Evolutionary conservation across 805 yeast species (phyloP).

Genomic region (Yamadazyma philogaea): DNA sequence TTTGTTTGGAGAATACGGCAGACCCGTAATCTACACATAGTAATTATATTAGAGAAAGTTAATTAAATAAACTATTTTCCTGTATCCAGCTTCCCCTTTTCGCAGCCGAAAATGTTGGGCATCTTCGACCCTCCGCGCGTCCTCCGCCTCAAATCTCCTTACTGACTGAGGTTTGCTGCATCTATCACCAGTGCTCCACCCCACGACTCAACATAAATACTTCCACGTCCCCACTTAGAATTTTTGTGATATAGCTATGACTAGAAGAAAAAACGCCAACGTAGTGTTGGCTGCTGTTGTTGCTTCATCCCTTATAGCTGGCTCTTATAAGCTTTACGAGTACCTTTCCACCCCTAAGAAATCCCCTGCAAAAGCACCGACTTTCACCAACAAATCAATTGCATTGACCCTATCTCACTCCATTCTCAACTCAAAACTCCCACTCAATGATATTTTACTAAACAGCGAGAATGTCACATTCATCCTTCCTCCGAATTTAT

Average conservation of each 20-base stretch:
- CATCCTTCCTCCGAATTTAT: slow-evolving; percentile 42
- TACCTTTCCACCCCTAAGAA: slow-evolving; percentile 7
- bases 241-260: slow-evolving; percentile 4
- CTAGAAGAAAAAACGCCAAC: slow-evolving; percentile 23
- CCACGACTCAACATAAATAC: slow-evolving; percentile 3
- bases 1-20: slow-evolving; percentile 8
- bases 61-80: not conserved
- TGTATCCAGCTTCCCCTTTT: not conserved
- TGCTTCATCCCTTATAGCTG: slow-evolving; percentile 33
- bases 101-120: slow-evolving; percentile 5
- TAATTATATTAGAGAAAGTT: not conserved
- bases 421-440: slow-evolving; percentile 34
- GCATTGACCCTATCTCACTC: slow-evolving; percentile 43
- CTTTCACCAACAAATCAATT: slow-evolving; percentile 31
- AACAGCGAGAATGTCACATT: slow-evolving; percentile 40
- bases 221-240: not conserved
- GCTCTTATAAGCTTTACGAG: slow-evolving; percentile 32
- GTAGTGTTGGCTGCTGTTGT: slow-evolving; percentile 32
- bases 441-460: slow-evolving; percentile 36
- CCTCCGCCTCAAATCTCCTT: not conserved
- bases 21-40: slow-evolving; percentile 2
- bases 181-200: not conserved
- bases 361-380: slow-evolving; percentile 1
- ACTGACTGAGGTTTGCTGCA: not conserved
- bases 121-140: too few relatives aligned